Evolutionary conservation across 164 flowering plant genomes (phyloP).

Genomic region (Magnolia kwangsiensis): DNA sequence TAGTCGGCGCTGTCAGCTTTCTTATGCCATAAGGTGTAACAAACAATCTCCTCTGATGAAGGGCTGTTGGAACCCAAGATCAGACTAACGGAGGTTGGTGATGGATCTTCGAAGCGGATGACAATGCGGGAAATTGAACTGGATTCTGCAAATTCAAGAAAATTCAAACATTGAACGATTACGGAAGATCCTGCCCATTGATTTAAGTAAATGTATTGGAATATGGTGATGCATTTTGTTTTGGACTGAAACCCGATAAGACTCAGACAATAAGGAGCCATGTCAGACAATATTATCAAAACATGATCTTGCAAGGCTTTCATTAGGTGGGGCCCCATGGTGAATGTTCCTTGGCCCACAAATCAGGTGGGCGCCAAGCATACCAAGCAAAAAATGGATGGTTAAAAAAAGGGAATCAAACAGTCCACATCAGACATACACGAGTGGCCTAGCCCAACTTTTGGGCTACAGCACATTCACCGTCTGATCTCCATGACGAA

Average conservation of each 20-base stretch:
- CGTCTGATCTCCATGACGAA: neutral
- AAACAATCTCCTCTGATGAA: conserved; percentile 22
- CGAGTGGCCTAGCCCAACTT: neutral
- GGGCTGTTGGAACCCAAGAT: conserved; percentile 32
- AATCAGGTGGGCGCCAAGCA: no score
- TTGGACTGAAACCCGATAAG: no score
- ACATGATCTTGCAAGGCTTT: no score
- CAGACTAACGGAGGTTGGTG: conserved; percentile 55
- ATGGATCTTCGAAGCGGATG: conserved; percentile 53
- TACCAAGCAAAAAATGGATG: no score
- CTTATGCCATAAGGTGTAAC: conserved; percentile 73
- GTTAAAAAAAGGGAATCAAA: neutral
- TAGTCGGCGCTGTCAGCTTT: conserved; percentile 44
- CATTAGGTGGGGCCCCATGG: no score
- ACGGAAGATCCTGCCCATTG: neutral
- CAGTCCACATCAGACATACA: neutral
- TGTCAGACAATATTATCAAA: no score
- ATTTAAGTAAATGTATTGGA: no score
- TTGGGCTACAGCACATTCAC: neutral
- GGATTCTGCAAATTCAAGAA: conserved; percentile 32
- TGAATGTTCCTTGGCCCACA: no score
- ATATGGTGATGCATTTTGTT: no score
- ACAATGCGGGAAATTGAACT: conserved; percentile 18
- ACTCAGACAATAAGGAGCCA: no score
- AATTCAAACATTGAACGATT: neutral